Conservation (phyloP, 140 eudicot genomes). For the Oenanthe javanica region DNA sequence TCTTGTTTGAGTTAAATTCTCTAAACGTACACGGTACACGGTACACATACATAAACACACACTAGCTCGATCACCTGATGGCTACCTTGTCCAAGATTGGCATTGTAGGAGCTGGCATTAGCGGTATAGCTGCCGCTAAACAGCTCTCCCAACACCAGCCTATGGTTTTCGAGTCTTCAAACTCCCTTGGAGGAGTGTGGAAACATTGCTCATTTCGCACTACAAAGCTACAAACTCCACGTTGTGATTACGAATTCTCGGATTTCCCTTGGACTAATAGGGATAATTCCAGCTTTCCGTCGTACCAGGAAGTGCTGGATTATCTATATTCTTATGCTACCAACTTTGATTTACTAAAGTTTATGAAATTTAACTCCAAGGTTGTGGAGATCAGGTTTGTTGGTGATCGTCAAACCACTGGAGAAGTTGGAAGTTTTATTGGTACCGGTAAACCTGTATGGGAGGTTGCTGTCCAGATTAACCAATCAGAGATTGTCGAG, state of each 20-base stretch:
- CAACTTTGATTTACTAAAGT: constrained; percentile 59
- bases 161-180: constrained; percentile 74
- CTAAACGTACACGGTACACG: not conserved
- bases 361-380: constrained; percentile 67
- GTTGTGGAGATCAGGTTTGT: constrained; percentile 65
- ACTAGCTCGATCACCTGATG: constrained; percentile 17
- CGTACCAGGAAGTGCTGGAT: constrained; percentile 59
- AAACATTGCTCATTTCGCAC: constrained; percentile 62
- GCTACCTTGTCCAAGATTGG: constrained; percentile 51
- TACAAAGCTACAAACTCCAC: constrained; percentile 88
- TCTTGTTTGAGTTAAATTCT: not conserved
- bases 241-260: constrained; percentile 92
- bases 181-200: constrained; percentile 92
- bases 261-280: constrained; percentile 85
- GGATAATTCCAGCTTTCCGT: constrained; percentile 66
- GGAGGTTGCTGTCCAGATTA: constrained; percentile 87
- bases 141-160: constrained; percentile 66
- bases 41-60: no score
- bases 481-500: constrained; percentile 36
- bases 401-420: constrained; percentile 18
- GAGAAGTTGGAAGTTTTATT: constrained; percentile 24
- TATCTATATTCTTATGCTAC: constrained; percentile 72
- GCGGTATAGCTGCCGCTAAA: constrained; percentile 94
- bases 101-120: constrained; percentile 91
- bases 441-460: constrained; percentile 57